Evolutionary conservation across 1,284 basidiomycete species (phyloP).

Genomic region (Ustilago loliicola): DNA sequence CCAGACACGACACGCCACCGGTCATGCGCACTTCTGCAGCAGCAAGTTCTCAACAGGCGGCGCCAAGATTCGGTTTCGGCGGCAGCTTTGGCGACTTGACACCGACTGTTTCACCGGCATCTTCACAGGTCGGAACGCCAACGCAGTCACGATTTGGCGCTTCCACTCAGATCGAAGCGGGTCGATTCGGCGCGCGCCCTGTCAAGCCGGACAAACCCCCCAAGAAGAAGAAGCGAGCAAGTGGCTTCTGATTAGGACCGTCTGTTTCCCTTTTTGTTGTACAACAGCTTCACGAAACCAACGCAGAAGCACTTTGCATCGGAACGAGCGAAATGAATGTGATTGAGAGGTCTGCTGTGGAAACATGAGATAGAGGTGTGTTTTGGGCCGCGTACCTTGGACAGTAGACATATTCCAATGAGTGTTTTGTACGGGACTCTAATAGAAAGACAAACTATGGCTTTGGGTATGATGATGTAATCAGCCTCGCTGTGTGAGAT

Average conservation of each 20-base stretch:
- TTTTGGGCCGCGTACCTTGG: background rate
- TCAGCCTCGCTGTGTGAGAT: conserved; percentile 60
- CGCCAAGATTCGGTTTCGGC: conserved; percentile 21
- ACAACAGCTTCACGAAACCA: background rate
- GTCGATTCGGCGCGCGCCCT: conserved; percentile 38
- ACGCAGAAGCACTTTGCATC: background rate
- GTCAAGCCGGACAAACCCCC: conserved; percentile 13
- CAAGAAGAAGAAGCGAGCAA: conserved; percentile 48
- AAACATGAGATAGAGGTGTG: background rate
- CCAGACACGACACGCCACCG: background rate
- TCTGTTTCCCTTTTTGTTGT: background rate
- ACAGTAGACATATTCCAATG: background rate
- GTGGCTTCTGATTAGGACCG: conserved; percentile 27
- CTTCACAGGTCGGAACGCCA: conserved; percentile 24
- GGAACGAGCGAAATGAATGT: background rate
- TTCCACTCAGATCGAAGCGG: conserved; percentile 45
- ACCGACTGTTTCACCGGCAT: conserved; percentile 29
- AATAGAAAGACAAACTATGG: background rate
- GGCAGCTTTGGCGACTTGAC: conserved; percentile 38
- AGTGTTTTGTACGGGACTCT: background rate
- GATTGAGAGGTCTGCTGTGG: no score
- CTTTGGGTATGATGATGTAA: background rate
- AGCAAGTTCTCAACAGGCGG: conserved; percentile 24
- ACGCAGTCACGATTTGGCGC: conserved; percentile 15
- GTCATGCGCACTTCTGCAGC: conserved; percentile 3